Evolutionary conservation across 2,329 filamentous ascomycete species (phyloP).

Genomic region (Meredithiella fracta): DNA sequence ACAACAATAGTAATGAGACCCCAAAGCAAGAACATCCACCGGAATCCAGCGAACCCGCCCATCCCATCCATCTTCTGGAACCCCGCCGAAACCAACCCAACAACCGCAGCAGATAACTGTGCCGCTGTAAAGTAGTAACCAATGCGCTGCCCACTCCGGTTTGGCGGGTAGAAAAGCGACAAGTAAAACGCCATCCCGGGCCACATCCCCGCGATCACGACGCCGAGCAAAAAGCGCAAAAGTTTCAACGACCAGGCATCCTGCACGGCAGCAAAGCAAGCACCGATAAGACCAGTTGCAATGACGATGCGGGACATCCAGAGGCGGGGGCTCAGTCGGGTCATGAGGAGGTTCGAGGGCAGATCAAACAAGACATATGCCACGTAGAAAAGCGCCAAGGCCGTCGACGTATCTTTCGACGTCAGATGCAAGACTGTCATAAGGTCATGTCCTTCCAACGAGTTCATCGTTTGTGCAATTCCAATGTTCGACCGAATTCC

Average conservation of each 20-base stretch:
- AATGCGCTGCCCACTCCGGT: constrained; percentile 71
- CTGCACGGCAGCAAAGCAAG: constrained; percentile 67
- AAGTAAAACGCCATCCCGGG: constrained; percentile 89
- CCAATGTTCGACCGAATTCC: constrained; percentile 85
- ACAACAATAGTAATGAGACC: constrained; percentile 58
- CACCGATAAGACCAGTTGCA: constrained; percentile 68
- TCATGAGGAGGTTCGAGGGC: constrained; percentile 82
- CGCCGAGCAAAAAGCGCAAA: constrained; percentile 67
- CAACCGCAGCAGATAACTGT: constrained; percentile 76
- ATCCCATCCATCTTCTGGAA: constrained; percentile 82
- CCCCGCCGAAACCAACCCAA: constrained; percentile 75
- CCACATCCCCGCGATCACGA: constrained; percentile 89
- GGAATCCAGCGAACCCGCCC: constrained; percentile 61
- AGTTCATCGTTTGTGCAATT: constrained; percentile 89
- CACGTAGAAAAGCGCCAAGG: constrained; percentile 78
- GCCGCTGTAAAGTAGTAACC: constrained; percentile 80
- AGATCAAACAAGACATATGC: constrained; percentile 82
- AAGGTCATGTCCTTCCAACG: constrained; percentile 53
- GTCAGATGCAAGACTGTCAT: constrained; percentile 51
- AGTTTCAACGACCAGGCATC: constrained; percentile 77
- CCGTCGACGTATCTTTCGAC: constrained; percentile 64
- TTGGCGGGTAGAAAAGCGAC: constrained; percentile 80
- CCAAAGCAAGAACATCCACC: constrained; percentile 87
- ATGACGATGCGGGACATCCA: constrained; percentile 91
- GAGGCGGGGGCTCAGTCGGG: constrained; percentile 61